Percentiles rank a stretch among this genome's conserved stretches.
Evolutionary conservation across 1,284 basidiomycete genomes (phyloP).

Genomic region (Ustilago bromivora): DNA sequence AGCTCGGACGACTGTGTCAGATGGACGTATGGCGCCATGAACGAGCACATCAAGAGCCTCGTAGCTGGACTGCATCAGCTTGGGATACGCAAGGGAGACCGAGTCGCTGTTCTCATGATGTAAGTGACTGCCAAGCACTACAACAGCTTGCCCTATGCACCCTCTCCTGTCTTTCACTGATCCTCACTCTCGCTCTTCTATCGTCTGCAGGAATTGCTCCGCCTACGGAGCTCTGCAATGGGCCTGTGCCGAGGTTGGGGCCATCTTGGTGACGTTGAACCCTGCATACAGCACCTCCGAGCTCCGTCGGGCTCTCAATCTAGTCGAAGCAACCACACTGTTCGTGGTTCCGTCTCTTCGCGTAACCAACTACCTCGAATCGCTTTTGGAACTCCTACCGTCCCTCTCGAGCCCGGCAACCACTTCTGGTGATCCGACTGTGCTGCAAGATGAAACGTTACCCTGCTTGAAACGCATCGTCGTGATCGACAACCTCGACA

Average conservation of each 20-base stretch:
- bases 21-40: slow-evolving; percentile 81
- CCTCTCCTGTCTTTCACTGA: not conserved
- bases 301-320: slow-evolving; percentile 76
- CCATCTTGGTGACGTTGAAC: slow-evolving; percentile 83
- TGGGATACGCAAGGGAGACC: slow-evolving; percentile 81
- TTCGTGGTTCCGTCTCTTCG: slow-evolving; percentile 77
- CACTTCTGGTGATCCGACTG: slow-evolving; percentile 19
- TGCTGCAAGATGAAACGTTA: slow-evolving; percentile 75
- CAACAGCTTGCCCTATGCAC: not conserved
- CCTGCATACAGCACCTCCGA: slow-evolving; percentile 82
- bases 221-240: slow-evolving; percentile 84
- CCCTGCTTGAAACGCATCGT: slow-evolving; percentile 78
- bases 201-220: slow-evolving; percentile 71
- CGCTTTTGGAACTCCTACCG: slow-evolving; percentile 75
- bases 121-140: slow-evolving; percentile 1
- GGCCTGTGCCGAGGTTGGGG: slow-evolving; percentile 83
- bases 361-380: slow-evolving; percentile 51
- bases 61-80: slow-evolving; percentile 77
- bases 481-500: slow-evolving; percentile 76
- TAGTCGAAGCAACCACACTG: slow-evolving; percentile 79
- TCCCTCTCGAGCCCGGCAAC: slow-evolving; percentile 74
- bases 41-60: slow-evolving; percentile 77
- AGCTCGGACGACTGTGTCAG: slow-evolving; percentile 73
- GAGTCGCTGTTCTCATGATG: slow-evolving; percentile 83
- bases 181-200: not conserved